phyloP scores from a whole-genome alignment of 2,329 filamentous ascomycete genomes.

The Pseudogymnoascus sp. region DNA sequence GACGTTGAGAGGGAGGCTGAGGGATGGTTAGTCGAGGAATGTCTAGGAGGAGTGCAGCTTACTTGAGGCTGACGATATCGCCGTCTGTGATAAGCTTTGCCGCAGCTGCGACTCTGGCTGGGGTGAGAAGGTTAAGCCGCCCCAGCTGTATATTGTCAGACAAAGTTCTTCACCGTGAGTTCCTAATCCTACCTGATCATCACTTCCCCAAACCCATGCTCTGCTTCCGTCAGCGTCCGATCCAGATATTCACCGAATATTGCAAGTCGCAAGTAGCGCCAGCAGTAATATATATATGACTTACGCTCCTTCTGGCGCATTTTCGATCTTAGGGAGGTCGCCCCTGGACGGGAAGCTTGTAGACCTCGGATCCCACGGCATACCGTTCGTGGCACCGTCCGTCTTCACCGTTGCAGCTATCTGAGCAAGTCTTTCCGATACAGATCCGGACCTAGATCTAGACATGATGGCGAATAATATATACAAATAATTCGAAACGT shows the following conservation, averaged over 20 bases:
- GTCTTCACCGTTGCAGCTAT: conserved; percentile 21
- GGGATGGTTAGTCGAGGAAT: background rate
- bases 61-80: conserved; percentile 34
- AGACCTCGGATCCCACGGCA: conserved; percentile 26
- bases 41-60: background rate
- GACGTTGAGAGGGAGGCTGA: conserved; percentile 23
- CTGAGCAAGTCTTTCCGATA: conserved; percentile 19
- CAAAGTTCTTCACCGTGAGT: background rate
- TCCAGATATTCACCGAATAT: background rate
- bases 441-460: background rate
- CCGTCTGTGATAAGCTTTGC: conserved; percentile 36
- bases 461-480: background rate
- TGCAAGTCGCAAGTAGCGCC: background rate
- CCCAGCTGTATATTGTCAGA: conserved; percentile 29
- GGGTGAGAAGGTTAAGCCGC: conserved; percentile 39
- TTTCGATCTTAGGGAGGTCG: conserved; percentile 24
- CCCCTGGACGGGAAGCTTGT: conserved; percentile 26
- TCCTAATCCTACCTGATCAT: conserved; percentile 22
- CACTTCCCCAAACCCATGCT: conserved; percentile 28
- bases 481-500: background rate
- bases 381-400: conserved; percentile 16
- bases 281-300: background rate
- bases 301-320: conserved; percentile 24
- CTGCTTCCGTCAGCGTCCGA: conserved; percentile 11
- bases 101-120: conserved; percentile 34